Percentiles rank a stretch among this genome's conserved stretches.
phyloP scores from a whole-genome alignment of 2,329 filamentous ascomycete species.

The Ciborinia camelliae region DNA sequence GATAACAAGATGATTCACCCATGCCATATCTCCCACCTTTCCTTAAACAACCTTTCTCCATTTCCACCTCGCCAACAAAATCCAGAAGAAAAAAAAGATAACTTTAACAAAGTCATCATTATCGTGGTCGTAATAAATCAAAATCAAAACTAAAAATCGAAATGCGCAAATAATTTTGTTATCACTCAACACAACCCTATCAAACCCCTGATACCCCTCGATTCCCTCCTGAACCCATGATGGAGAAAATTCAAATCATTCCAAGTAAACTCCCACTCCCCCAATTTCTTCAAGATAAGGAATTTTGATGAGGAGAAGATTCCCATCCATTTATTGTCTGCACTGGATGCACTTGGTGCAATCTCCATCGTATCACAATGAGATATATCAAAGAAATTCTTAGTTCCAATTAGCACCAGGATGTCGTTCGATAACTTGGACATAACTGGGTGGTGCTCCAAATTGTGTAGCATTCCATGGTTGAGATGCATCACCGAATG shows the following conservation, averaged over 20 bases:
- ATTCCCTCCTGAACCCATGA: not conserved
- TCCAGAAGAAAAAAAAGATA: not conserved
- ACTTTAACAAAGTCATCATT: conserved; percentile 1
- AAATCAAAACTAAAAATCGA: not conserved
- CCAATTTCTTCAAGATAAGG: not conserved
- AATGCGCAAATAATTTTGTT: not conserved
- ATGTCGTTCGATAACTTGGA: not conserved
- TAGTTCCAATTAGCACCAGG: conserved; percentile 3
- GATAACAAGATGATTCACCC: not conserved
- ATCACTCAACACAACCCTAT: not conserved
- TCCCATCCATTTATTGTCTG: not conserved
- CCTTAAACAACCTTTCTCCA: not conserved
- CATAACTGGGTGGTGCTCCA: not conserved
- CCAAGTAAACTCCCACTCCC: not conserved
- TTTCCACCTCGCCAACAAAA: not conserved
- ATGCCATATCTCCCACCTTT: not conserved
- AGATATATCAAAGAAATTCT: not conserved
- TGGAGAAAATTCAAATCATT: not conserved
- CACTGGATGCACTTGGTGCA: no score
- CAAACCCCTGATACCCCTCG: not conserved
- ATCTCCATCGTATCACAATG: not conserved
- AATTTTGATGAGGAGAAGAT: no score
- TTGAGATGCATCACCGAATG: conserved; percentile 8
- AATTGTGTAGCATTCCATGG: conserved; percentile 12
- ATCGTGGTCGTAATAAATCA: not conserved